Conservation (phyloP, 2,329 filamentous ascomycete genomes). For the Exophiala phaeomuriformis region DNA sequence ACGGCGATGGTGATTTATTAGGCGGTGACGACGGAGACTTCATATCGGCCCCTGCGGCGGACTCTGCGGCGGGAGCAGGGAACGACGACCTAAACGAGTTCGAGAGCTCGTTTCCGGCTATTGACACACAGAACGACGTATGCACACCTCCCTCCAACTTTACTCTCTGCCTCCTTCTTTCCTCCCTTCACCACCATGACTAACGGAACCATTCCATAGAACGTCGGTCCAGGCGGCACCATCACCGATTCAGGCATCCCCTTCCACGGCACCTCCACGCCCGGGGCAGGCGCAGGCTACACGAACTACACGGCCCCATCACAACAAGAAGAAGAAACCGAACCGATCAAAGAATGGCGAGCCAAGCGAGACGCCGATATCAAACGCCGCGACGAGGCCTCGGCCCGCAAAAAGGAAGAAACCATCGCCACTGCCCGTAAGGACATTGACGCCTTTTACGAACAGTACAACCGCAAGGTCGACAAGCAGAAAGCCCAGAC, state of each 20-base stretch:
- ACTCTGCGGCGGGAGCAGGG: conserved; percentile 36
- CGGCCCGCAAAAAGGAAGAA: conserved; percentile 71
- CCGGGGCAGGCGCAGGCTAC: conserved; percentile 33
- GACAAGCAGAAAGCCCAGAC: conserved; percentile 89
- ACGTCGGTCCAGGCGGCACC: conserved; percentile 65
- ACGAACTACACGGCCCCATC: conserved; percentile 46
- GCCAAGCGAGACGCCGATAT: conserved; percentile 78
- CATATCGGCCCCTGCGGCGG: conserved; percentile 22
- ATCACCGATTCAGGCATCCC: conserved; percentile 65
- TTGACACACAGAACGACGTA: conserved; percentile 68
- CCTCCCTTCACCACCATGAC: not conserved
- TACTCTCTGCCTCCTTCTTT: not conserved
- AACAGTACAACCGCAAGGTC: conserved; percentile 97
- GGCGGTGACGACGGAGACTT: conserved; percentile 46
- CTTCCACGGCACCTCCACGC: conserved; percentile 36
- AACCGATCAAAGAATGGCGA: conserved; percentile 66
- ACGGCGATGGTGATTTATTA: conserved; percentile 62
- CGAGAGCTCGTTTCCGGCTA: conserved; percentile 83
- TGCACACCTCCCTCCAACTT: conserved; percentile 17
- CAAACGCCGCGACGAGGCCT: conserved; percentile 75
- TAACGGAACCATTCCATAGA: conserved; percentile 38
- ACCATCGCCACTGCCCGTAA: conserved; percentile 83
- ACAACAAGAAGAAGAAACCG: conserved; percentile 54
- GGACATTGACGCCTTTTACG: conserved; percentile 98
- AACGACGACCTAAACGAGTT: conserved; percentile 52